phyloP scores from a whole-genome alignment of 495 filamentous ascomycete species.

The Trichocladium uniseriatum region DNA sequence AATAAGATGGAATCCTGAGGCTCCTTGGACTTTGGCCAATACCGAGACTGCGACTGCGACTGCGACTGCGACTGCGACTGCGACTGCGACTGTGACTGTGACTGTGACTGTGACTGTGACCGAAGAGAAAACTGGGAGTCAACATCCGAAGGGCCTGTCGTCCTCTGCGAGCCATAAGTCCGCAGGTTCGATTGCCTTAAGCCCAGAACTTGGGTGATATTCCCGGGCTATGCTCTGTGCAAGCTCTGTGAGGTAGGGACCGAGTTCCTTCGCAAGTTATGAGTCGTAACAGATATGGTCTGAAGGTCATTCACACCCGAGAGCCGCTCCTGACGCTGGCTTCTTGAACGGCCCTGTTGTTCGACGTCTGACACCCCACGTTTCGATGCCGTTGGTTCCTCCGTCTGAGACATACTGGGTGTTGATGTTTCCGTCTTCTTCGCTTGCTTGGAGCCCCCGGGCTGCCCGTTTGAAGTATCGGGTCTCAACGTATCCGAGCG shows the following conservation, averaged over 20 bases:
- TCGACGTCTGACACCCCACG: neutral
- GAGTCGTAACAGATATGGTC: neutral
- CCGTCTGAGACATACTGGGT: neutral
- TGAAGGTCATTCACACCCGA: neutral
- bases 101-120: neutral
- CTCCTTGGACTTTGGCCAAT: neutral
- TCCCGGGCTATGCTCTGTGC: neutral
- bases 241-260: neutral
- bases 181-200: neutral
- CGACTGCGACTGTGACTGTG: slow-evolving; percentile 4
- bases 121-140: neutral
- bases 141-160: neutral
- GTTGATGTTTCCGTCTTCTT: neutral
- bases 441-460: neutral
- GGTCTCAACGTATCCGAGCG: slow-evolving; percentile 2
- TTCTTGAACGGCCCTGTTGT: neutral
- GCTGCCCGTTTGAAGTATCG: neutral
- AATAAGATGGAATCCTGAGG: slow-evolving; percentile 8
- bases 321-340: neutral
- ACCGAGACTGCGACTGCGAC: slow-evolving; percentile 1
- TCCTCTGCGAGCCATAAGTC: slow-evolving; percentile 8
- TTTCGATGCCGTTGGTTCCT: neutral
- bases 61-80: neutral
- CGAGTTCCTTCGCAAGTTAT: neutral
- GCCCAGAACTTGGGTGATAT: neutral